Conservation (phyloP, 2,329 filamentous ascomycete species). For the Stachybotrys chlorohalonatus region DNA sequence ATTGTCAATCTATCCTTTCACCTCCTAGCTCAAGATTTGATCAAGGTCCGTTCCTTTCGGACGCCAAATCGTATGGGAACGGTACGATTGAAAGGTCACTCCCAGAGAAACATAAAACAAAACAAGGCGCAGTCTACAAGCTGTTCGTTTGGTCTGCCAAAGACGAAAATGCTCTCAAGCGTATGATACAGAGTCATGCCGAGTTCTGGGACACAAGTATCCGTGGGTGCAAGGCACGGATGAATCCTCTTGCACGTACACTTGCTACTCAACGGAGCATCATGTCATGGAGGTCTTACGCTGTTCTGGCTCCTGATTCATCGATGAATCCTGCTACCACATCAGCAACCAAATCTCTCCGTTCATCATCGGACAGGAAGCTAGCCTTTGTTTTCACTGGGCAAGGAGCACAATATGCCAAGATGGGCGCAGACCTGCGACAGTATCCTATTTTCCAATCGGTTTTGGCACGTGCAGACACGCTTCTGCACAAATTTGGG, state of each 20-base stretch:
- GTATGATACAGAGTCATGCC: not conserved
- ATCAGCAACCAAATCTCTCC: not conserved
- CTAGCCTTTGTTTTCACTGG: conserved; percentile 18
- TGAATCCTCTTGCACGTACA: not conserved
- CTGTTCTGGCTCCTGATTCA: not conserved
- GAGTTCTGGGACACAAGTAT: not conserved
- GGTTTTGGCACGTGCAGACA: not conserved
- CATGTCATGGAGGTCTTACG: not conserved
- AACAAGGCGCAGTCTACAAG: not conserved
- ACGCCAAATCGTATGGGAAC: not conserved
- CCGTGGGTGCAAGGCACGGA: not conserved
- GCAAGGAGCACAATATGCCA: conserved; percentile 22
- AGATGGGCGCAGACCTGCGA: conserved; percentile 21
- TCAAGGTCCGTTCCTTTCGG: not conserved
- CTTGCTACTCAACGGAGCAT: not conserved
- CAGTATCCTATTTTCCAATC: conserved; percentile 1
- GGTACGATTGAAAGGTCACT: not conserved
- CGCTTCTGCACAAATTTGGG: conserved; percentile 10
- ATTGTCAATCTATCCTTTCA: not conserved
- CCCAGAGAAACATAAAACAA: not conserved
- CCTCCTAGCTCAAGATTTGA: not conserved
- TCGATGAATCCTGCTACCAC: not conserved
- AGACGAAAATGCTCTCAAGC: not conserved
- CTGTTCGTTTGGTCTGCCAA: not conserved
- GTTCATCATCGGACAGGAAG: not conserved